Base-by-base conservation (phyloP, 345 rosid species). In the Eucalyptus marginata region DNA sequence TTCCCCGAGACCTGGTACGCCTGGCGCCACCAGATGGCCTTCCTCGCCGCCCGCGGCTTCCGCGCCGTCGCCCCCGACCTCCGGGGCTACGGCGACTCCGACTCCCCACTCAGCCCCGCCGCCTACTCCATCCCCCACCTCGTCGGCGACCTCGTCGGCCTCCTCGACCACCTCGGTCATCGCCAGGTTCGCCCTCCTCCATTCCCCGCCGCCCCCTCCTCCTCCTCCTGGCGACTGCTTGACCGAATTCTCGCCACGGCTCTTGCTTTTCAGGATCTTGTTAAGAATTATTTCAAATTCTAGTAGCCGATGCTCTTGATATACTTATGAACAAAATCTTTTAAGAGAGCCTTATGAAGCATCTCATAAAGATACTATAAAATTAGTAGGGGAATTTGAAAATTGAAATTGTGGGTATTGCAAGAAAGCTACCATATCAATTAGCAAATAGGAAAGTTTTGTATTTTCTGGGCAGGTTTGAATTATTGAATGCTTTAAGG, bases 1-100 rank as follows among this genome's bases (percentile, higher is more conserved):
- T 97, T 96, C 91, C 98, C 99, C 1, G 94, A 95, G 90, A 93
- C 96, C 7, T 97, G 98, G 99, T 97, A 94, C 90, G 87, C 96
- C 22, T 95, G 98, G 98, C 94, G 97, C 86, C 96, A 96, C 93
- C 99, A 97, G 93, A 95, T 97, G 90, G 59, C 18, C n/a, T 92
- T 92, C 66, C 90, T 96, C 56, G 93, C 97, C 25, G 91, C 95
- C 7, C 90, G 92, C 33, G 99, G 99, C 25, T 97, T 94, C 94
- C 95, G 92, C 7, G 94, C 96, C 24, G 92, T 97, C 87, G 99
- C 99, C 7, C 99, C 99, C 14, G 99, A 97, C 90, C 94, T 97
- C 24, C 92, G 98, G 11, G 99, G 99, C 58, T 96, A 90, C 85
- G 98, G 99, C 7, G 97, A 96, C 89, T 91, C 95, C 3, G 97